Evolutionary conservation across 257 asterid genomes (phyloP), one percentile per base, ranked within the genome.

Genomic region (Fraxinus excelsior): DNA sequence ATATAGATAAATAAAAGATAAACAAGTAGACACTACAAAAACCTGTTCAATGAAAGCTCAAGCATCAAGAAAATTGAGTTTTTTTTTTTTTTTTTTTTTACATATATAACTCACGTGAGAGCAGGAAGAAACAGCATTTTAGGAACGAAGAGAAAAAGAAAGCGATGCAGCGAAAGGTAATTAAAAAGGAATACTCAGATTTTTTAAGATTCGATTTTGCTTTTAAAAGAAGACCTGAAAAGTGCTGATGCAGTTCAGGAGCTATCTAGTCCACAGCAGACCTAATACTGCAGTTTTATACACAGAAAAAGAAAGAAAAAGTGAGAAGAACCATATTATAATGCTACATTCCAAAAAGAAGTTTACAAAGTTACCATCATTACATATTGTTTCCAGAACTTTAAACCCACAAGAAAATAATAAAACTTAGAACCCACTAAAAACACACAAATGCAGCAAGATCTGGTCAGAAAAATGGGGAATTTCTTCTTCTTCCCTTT

Each of bases 291-390:
- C 46, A 40, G 31, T 58, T 64, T 67, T 76, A 31, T 35, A 65
- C 49, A 31, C 74, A 51, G 68, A 34, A 51, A 3, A 73, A 58
- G 25, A 11, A 40, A 42, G 64, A 28, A 28, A 71, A 77, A 51
- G 70, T 35, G 64, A 65, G 58, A 16, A 70, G 53, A 34, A 34
- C 70, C 58, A 78, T 68, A 56, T 56, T 21, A 1, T 31, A 6
- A 73, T 28, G 62, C 74, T 74, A 76, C 81, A n/a, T 83, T 74
- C 85, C 82, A 81, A 84, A 84, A 84, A 82, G 82, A 67, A 75
- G 65, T 28, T 23, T 58, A 40, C 78, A 82, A 88, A 79, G 79
- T 73, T 78, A 76, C 83, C 5, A 90, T 81, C 86, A 82, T 86
- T 75, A 77, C 88, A 77, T 82, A 74, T 74, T 69, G 13, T 40